Percentiles rank a stretch among this genome's conserved stretches.
Conservation (phyloP, 2,329 filamentous ascomycete species). For the Cordyceps farinosa region DNA sequence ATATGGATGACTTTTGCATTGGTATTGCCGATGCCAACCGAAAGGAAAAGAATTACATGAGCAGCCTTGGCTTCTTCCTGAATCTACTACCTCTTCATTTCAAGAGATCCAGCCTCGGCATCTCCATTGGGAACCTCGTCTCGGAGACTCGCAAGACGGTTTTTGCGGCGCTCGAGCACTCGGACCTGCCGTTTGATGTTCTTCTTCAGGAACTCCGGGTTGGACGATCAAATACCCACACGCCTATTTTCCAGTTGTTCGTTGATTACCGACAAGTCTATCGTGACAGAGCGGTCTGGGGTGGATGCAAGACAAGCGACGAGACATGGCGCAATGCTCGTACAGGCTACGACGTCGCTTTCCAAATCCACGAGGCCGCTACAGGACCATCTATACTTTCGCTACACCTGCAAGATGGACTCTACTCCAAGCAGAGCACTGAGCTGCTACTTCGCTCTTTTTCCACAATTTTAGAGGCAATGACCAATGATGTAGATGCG, state of each 20-base stretch:
- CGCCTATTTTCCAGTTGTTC: conserved; percentile 4
- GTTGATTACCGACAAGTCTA: not conserved
- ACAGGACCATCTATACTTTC: too few relatives aligned
- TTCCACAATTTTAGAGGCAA: too few relatives aligned
- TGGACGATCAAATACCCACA: not conserved
- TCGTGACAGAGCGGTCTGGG: not conserved
- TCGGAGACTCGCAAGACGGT: not conserved
- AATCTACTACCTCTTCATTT: not conserved
- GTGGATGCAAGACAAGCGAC: not conserved
- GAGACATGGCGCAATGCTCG: not conserved
- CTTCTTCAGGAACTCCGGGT: conserved; percentile 5
- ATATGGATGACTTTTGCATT: not conserved
- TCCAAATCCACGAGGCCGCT: not conserved
- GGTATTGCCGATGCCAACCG: not conserved
- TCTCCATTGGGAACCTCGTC: too few relatives aligned
- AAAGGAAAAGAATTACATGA: not conserved
- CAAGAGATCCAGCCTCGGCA: too few relatives aligned
- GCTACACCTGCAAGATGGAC: not conserved
- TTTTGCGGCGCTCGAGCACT: not conserved
- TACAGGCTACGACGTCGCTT: conserved; percentile 1
- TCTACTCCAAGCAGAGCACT: too few relatives aligned
- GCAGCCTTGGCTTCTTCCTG: not conserved
- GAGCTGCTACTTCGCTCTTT: too few relatives aligned
- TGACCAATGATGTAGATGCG: too few relatives aligned
- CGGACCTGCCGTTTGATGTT: not conserved